These are phyloP conservation scores for Fusarium metavorans DNA, from an alignment of 2,329 filamentous ascomycete genomes.

Conservation along the genomic window DNA sequence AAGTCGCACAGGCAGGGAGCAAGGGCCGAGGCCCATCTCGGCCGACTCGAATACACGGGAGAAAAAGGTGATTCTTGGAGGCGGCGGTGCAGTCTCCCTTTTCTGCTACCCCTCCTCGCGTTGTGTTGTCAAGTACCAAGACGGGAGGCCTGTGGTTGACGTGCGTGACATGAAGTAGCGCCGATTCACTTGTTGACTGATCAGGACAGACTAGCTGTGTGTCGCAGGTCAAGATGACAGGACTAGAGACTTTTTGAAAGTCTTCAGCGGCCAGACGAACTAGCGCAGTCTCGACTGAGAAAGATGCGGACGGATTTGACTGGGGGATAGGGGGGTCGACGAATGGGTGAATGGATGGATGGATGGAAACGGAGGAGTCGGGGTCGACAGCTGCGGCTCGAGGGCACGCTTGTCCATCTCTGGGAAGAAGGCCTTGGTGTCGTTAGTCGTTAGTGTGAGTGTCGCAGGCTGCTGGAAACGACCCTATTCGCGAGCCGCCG, in stretches of 20 bases:
- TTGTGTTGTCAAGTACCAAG: slow-evolving; percentile 13
- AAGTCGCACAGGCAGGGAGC: slow-evolving; percentile 22
- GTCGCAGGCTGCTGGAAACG: slow-evolving; percentile 40
- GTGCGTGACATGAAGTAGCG: slow-evolving; percentile 7
- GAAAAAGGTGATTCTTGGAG: slow-evolving; percentile 14
- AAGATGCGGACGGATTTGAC: slow-evolving; percentile 38
- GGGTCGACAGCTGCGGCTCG: slow-evolving; percentile 27
- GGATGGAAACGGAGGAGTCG: slow-evolving; percentile 34
- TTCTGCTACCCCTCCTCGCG: slow-evolving; percentile 18
- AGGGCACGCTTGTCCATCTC: slow-evolving; percentile 39
- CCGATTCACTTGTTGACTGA: slow-evolving; percentile 26
- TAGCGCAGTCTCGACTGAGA: slow-evolving; percentile 23
- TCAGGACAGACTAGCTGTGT: slow-evolving; percentile 3
- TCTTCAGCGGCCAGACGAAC: slow-evolving; percentile 8
- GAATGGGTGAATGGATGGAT: slow-evolving; percentile 13
- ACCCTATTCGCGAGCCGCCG: slow-evolving; percentile 43
- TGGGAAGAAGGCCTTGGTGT: slow-evolving; percentile 33
- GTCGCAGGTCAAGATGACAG: slow-evolving; percentile 14
- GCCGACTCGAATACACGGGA: slow-evolving; percentile 21
- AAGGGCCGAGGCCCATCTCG: slow-evolving; percentile 35
- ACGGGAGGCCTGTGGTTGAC: slow-evolving; percentile 31
- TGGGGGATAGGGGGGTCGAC: slow-evolving; percentile 1
- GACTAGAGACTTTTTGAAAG: slow-evolving; percentile 2
- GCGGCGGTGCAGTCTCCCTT: slow-evolving; percentile 14
- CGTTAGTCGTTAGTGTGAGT: slow-evolving; percentile 16